Percentiles rank a stretch among this genome's conserved stretches.
Evolutionary conservation across 2,329 filamentous ascomycete genomes (phyloP).

Genomic region (Diaporthe ilicicola): DNA sequence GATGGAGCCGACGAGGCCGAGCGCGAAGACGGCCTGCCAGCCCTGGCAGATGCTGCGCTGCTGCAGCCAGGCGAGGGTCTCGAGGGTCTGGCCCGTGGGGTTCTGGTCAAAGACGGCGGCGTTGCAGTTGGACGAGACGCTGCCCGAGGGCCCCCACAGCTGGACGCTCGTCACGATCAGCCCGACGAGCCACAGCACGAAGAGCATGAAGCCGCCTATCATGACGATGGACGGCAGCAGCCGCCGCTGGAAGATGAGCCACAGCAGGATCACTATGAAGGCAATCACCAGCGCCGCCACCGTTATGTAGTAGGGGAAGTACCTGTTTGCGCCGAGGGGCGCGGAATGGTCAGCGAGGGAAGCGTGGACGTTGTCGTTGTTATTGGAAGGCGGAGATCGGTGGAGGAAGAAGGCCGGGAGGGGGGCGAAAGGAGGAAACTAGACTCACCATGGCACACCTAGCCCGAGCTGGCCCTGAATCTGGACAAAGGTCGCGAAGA

Average conservation of each 20-base stretch:
- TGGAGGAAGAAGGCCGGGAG: not conserved
- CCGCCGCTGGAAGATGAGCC: conserved; percentile 67
- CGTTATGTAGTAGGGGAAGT: conserved; percentile 73
- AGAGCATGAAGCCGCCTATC: conserved; percentile 71
- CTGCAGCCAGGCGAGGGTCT: conserved; percentile 70
- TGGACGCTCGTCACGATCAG: conserved; percentile 69
- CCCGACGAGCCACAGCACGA: conserved; percentile 73
- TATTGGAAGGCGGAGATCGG: no score
- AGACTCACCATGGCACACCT: conserved; percentile 68
- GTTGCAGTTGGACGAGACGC: conserved; percentile 68
- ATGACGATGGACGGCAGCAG: conserved; percentile 69
- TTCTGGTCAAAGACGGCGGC: conserved; percentile 62
- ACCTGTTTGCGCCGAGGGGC: conserved; percentile 55
- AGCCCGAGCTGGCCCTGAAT: conserved; percentile 65
- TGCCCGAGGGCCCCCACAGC: conserved; percentile 68
- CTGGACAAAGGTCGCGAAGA: conserved; percentile 67
- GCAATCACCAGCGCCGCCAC: conserved; percentile 66
- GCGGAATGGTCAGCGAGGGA: not conserved
- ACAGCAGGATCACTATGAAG: conserved; percentile 73
- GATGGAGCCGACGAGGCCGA: conserved; percentile 65
- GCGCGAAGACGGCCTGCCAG: conserved; percentile 72
- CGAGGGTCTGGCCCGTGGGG: conserved; percentile 59
- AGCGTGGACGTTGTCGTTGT: no score
- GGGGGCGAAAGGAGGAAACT: not conserved
- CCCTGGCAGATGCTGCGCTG: conserved; percentile 70